phyloP scores from a whole-genome alignment of 768 basidiomycete genomes.

The Pleurotus platypus region DNA sequence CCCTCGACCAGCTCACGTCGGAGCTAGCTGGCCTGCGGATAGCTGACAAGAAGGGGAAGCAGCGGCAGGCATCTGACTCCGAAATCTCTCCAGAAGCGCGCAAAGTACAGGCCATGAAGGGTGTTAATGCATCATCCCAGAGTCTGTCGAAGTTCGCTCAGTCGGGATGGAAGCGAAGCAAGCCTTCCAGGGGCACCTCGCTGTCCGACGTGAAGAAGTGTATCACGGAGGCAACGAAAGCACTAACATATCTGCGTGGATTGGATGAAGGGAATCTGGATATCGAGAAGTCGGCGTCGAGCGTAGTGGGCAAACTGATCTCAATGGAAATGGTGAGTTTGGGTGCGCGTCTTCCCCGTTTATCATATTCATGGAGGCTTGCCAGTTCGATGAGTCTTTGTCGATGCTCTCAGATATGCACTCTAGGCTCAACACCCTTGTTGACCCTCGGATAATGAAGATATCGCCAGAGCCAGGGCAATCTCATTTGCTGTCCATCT shows the following conservation, averaged over 20 bases:
- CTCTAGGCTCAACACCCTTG: constrained; percentile 33
- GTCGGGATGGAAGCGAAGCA: constrained; percentile 54
- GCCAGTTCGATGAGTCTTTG: constrained; percentile 52
- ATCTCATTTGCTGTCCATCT: constrained; percentile 39
- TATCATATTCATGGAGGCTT: not conserved
- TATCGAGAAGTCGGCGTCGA: constrained; percentile 70
- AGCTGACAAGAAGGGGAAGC: constrained; percentile 7
- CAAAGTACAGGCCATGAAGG: constrained; percentile 51
- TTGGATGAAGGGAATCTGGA: constrained; percentile 48
- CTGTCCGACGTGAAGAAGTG: constrained; percentile 28
- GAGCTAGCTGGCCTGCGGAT: constrained; percentile 4
- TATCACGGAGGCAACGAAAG: constrained; percentile 36
- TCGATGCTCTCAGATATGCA: constrained; percentile 45
- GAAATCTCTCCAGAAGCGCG: constrained; percentile 28
- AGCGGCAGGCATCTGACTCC: not conserved
- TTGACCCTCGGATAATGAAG: constrained; percentile 3
- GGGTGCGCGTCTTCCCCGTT: not conserved
- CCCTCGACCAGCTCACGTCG: not conserved
- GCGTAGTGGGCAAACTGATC: constrained; percentile 64
- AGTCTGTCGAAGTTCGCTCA: constrained; percentile 47
- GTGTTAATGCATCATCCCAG: constrained; percentile 62
- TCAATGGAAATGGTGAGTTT: constrained; percentile 65
- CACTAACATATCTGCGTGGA: constrained; percentile 44
- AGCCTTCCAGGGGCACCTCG: constrained; percentile 17
- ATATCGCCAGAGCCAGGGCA: constrained; percentile 7